A percentile compares a stretch with the other conserved stretches of the same genome.
These are phyloP conservation scores for Penicillium olsonii DNA, from an alignment of 2,329 filamentous ascomycete genomes.

Conservation along the genomic window DNA sequence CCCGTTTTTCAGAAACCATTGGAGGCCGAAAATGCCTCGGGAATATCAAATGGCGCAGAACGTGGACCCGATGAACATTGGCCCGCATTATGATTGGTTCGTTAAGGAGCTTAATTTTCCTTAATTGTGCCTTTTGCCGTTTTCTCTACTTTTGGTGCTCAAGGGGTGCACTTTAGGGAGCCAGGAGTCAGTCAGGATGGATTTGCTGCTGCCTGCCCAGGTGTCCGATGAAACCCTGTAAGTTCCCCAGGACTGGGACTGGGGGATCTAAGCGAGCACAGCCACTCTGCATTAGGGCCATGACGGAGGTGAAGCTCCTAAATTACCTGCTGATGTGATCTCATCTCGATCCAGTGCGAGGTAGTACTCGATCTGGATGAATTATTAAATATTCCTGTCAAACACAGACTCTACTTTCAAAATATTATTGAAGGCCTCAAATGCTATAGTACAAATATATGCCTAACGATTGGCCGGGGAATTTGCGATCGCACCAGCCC, in stretches of 20 bases:
- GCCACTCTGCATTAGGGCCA: background rate
- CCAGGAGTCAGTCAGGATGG: background rate
- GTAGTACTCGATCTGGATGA: no score
- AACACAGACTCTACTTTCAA: background rate
- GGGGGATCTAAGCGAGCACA: background rate
- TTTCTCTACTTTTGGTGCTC: background rate
- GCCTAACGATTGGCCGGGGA: background rate
- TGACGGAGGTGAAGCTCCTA: background rate
- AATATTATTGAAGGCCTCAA: background rate
- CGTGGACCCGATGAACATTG: no score
- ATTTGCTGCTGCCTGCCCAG: background rate
- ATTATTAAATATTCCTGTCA: no score
- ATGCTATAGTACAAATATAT: background rate
- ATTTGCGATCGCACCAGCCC: constrained; percentile 7
- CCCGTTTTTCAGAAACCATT: constrained; percentile 15
- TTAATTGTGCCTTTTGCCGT: constrained; percentile 10
- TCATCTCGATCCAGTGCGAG: no score
- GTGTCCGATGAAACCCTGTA: background rate
- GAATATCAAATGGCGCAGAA: constrained; percentile 28
- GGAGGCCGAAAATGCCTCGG: constrained; percentile 29
- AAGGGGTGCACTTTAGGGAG: background rate
- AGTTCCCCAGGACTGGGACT: background rate
- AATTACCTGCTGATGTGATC: background rate
- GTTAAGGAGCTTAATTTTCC: constrained; percentile 20
- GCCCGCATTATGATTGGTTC: constrained; percentile 2